Evolutionary conservation across 2,329 filamentous ascomycete species (phyloP).

Genomic region (Cladosporium sp.): DNA sequence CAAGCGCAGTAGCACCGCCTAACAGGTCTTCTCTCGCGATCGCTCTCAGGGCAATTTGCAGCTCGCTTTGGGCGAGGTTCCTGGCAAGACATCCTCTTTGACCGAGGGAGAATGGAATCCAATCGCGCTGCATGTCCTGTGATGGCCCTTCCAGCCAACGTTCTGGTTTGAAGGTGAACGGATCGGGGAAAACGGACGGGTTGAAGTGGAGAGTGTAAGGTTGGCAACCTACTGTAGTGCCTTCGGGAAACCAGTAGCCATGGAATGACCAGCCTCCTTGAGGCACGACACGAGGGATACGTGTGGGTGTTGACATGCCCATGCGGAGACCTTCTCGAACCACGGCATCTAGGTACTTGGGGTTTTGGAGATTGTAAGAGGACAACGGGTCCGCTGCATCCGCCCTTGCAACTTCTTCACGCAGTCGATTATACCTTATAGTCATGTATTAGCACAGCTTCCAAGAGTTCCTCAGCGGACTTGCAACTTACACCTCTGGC

Average conservation of each 20-base stretch:
- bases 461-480: not conserved
- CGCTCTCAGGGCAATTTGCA: slow-evolving; percentile 39
- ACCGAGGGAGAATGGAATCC: slow-evolving; percentile 48
- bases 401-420: slow-evolving; percentile 30
- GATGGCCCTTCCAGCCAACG: slow-evolving; percentile 40
- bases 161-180: slow-evolving; percentile 43
- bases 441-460: not conserved
- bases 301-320: slow-evolving; percentile 48
- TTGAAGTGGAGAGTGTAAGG: slow-evolving; percentile 46
- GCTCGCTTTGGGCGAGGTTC: slow-evolving; percentile 44
- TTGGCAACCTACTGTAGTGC: slow-evolving; percentile 43
- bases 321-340: slow-evolving; percentile 49
- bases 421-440: slow-evolving; percentile 30
- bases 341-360: slow-evolving; percentile 46
- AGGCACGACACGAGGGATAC: slow-evolving; percentile 47
- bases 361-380: slow-evolving; percentile 29
- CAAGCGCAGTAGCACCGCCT: slow-evolving; percentile 37
- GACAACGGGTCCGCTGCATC: slow-evolving; percentile 19
- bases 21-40: slow-evolving; percentile 43
- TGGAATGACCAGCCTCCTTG: slow-evolving; percentile 33
- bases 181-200: slow-evolving; percentile 39
- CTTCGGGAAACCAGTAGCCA: slow-evolving; percentile 32
- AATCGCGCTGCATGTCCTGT: slow-evolving; percentile 39
- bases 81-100: slow-evolving; percentile 47
- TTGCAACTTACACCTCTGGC: slow-evolving; percentile 34